Percentiles rank a stretch among this genome's conserved stretches.
Evolutionary conservation across 306 rosid genomes (phyloP).

Genomic region (Castanea mollissima): DNA sequence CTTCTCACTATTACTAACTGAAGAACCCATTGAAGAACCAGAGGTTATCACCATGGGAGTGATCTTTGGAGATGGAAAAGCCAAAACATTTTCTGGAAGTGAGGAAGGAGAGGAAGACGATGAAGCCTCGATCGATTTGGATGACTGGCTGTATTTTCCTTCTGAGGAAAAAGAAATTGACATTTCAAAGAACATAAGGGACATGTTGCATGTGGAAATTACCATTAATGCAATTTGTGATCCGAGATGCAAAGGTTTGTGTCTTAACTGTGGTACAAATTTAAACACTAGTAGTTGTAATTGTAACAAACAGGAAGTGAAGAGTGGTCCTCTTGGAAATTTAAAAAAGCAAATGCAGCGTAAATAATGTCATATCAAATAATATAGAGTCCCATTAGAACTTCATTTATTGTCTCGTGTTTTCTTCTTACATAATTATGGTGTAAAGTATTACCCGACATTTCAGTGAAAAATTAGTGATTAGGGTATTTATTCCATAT

Average conservation of each 20-base stretch:
- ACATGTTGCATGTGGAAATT: constrained; percentile 81
- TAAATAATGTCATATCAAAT: not conserved
- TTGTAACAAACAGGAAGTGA: constrained; percentile 47
- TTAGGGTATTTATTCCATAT: not conserved
- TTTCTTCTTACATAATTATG: not conserved
- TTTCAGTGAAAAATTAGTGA: not conserved
- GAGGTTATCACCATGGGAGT: constrained; percentile 60
- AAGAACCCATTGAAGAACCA: constrained; percentile 68
- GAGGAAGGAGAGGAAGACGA: constrained; percentile 43
- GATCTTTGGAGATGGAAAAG: constrained; percentile 49
- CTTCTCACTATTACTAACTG: constrained; percentile 66
- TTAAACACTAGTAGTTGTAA: constrained; percentile 61
- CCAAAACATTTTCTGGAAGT: constrained; percentile 15
- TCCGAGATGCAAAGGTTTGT: constrained; percentile 72
- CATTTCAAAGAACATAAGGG: constrained; percentile 88
- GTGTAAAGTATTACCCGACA: not conserved
- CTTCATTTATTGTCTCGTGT: not conserved
- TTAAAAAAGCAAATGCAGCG: constrained; percentile 61
- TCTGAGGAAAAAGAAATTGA: constrained; percentile 63
- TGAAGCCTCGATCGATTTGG: constrained; percentile 53
- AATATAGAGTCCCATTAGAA: not conserved
- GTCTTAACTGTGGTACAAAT: constrained; percentile 75
- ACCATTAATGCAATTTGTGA: constrained; percentile 63
- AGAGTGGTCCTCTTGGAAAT: constrained; percentile 69
- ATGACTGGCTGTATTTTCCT: constrained; percentile 76